phyloP scores from a whole-genome alignment of 2,329 filamentous ascomycete genomes.

The Chaetomiaceae sp. region DNA sequence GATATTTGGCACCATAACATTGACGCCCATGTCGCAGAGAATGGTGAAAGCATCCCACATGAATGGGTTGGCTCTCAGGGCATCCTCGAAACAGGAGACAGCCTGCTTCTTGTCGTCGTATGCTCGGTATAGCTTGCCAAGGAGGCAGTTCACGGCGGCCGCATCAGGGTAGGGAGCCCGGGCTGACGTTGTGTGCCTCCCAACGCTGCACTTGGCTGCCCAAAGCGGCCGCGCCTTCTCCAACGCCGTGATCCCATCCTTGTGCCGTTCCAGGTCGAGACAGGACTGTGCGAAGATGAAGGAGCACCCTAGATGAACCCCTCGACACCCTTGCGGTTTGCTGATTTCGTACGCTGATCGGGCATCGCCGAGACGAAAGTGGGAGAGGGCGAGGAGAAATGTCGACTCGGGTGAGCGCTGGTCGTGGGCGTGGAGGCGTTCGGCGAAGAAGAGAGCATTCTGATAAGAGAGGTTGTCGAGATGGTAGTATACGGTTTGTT shows the following conservation, averaged over 20 bases:
- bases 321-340: conserved; percentile 64
- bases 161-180: conserved; percentile 76
- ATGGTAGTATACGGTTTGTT: conserved; percentile 60
- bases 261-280: conserved; percentile 69
- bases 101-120: conserved; percentile 81
- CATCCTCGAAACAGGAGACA: conserved; percentile 79
- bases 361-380: conserved; percentile 75
- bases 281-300: conserved; percentile 92
- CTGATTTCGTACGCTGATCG: conserved; percentile 82
- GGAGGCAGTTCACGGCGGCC: conserved; percentile 73
- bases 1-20: conserved; percentile 76
- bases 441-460: conserved; percentile 91
- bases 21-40: conserved; percentile 81
- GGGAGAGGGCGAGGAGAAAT: conserved; percentile 79
- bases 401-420: conserved; percentile 72
- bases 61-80: conserved; percentile 85
- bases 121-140: conserved; percentile 81
- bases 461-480: conserved; percentile 86
- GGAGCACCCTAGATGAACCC: conserved; percentile 76
- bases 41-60: conserved; percentile 96
- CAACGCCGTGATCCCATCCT: conserved; percentile 76
- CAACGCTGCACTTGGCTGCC: conserved; percentile 70
- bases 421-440: conserved; percentile 79
- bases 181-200: conserved; percentile 73
- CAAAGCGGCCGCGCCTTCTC: conserved; percentile 78